A percentile compares a stretch with the other conserved stretches of the same genome.
phyloP scores from a whole-genome alignment of 2,329 filamentous ascomycete species.

The Hirsutella minnesotensis region DNA sequence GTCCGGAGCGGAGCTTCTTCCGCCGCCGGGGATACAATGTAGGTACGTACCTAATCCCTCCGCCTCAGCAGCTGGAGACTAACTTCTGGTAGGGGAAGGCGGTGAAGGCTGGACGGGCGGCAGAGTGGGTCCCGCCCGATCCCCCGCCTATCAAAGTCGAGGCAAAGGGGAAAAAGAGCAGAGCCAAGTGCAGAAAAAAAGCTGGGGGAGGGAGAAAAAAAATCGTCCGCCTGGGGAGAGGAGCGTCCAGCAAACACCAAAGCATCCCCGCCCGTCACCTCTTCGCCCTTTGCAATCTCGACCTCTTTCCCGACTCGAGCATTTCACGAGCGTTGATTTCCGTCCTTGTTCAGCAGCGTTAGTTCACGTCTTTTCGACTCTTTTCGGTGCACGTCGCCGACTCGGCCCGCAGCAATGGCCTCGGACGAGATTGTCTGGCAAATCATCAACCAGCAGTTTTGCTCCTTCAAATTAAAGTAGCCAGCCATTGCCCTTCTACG shows the following conservation, averaged over 20 bases:
- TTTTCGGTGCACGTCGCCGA: not conserved
- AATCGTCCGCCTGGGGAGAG: slow-evolving; percentile 5
- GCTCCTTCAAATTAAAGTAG: slow-evolving; percentile 87
- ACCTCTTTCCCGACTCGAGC: too few species aligned
- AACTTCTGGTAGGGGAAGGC: too few species aligned
- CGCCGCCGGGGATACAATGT: not conserved
- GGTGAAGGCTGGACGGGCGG: slow-evolving; percentile 7
- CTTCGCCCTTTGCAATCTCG: too few species aligned
- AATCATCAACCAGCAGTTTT: slow-evolving; percentile 91
- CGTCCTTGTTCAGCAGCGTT: too few species aligned
- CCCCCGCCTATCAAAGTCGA: slow-evolving; percentile 10
- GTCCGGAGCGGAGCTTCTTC: not conserved
- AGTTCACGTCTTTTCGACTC: too few species aligned
- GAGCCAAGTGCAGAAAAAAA: not conserved
- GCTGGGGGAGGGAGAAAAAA: slow-evolving; percentile 1
- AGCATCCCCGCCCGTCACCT: not conserved
- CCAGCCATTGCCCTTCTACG: too few species aligned
- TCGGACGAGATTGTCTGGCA: slow-evolving; percentile 97
- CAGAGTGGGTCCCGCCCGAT: slow-evolving; percentile 3
- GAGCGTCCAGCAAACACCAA: not conserved
- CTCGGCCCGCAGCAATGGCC: slow-evolving; percentile 31
- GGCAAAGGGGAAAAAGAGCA: not conserved
- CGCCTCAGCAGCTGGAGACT: too few species aligned
- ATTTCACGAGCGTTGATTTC: too few species aligned
- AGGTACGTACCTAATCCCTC: not conserved